Evolutionary conservation across 164 flowering plant species (phyloP), one percentile per base, ranked within the genome.

Genomic region (Saururus chinensis): DNA sequence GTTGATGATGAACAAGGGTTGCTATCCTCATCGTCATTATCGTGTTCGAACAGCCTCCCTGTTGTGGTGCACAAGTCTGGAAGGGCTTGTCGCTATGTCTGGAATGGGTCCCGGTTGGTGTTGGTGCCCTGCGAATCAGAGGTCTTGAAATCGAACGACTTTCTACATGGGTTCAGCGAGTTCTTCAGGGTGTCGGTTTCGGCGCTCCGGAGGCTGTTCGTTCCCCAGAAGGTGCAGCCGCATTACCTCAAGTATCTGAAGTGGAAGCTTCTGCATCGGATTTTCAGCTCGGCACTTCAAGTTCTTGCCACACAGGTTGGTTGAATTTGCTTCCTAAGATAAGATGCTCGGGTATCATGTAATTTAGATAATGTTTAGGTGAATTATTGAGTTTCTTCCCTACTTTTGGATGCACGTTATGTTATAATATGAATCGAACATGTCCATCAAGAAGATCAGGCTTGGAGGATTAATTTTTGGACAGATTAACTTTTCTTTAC

Each of bases 261-360:
- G 60, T 92, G 98, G 98, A 89, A 92, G 79, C 74, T 89, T 66
- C 70, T 89, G 74, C 96, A 89, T 71, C 71, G 93, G 22, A 79
- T 89, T 62, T 89, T 78, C 71, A 87, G 98, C 69, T 92, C 98
- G 40, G 85, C 96, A 0, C 87, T 89, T 24, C 96, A 84, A 64
- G 95, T 87, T 71, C 86, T 89, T 56, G 96, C 96, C 19, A 92
- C 98, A 66, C 98, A 92, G 98, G 98, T 89, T 59, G 13, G 45
- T 58, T 4, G 16, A 23, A 26, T 26, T 56, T 30, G 12, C 19
- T 26, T 75, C 20, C 24, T 25, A 30, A 9, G 17, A 41, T 21
- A 0, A 17, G 17, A 57, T 55, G 21, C 30, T 0, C 24, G 9
- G 40, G 37, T 26, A 13, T n/a, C n/a, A n/a, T n/a, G n/a, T n/a